A percentile compares a stretch with the other conserved stretches of the same genome.
Conservation (phyloP, 768 basidiomycete species). For the Russula emetica region DNA sequence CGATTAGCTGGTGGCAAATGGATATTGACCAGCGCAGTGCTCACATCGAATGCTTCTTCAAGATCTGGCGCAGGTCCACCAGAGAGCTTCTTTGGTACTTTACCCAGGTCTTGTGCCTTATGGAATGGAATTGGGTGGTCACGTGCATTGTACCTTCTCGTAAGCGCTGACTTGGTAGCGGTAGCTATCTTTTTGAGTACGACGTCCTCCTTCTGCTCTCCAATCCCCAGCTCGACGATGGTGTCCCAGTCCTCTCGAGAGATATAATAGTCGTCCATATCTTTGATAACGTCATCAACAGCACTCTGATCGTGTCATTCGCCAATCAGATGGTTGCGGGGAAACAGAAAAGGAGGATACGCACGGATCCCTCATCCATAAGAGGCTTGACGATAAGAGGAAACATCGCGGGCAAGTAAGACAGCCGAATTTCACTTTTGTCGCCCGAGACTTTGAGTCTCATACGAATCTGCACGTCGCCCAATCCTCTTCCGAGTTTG, state of each 20-base stretch:
- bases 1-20: not conserved
- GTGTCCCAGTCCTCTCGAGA: constrained; percentile 97
- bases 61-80: constrained; percentile 77
- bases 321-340: not conserved
- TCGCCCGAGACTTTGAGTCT: constrained; percentile 89
- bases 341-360: constrained; percentile 35
- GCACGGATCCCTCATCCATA: constrained; percentile 63
- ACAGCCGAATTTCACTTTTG: constrained; percentile 83
- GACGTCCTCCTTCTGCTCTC: constrained; percentile 63
- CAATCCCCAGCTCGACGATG: constrained; percentile 89
- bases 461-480: constrained; percentile 94
- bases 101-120: constrained; percentile 77
- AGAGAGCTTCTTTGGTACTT: constrained; percentile 73
- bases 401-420: constrained; percentile 86
- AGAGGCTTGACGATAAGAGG: constrained; percentile 78
- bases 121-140: constrained; percentile 97
- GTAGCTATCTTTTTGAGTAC: constrained; percentile 81
- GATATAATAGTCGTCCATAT: constrained; percentile 93
- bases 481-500: constrained; percentile 75
- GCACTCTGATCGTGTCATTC: constrained; percentile 49
- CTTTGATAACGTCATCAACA: constrained; percentile 74
- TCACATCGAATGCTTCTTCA: constrained; percentile 85
- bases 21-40: constrained; percentile 29
- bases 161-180: constrained; percentile 79
- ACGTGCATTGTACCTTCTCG: constrained; percentile 82